These are phyloP conservation scores for Diatrype stigma DNA, from an alignment of 2,329 filamentous ascomycete genomes.

Conservation along the genomic window DNA sequence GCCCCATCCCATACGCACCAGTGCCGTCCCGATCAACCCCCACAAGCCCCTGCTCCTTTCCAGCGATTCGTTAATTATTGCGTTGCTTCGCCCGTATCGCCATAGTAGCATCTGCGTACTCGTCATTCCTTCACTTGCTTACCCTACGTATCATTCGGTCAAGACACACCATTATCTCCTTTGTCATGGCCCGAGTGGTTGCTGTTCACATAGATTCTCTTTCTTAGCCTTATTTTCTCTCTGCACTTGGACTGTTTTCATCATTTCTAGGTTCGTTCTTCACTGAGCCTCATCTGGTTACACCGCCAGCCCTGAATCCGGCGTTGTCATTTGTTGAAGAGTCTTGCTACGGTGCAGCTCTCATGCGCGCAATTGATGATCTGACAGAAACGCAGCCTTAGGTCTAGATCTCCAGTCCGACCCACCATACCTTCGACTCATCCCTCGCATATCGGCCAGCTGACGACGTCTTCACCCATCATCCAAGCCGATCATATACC, in stretches of 20 bases:
- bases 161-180: background rate
- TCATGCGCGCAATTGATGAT: conserved; percentile 10
- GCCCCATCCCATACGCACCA: too few species aligned
- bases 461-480: conserved; percentile 65
- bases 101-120: background rate
- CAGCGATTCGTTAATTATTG: background rate
- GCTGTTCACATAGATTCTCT: background rate
- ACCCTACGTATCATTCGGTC: background rate
- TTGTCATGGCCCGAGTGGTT: background rate
- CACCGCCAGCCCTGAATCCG: background rate
- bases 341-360: background rate
- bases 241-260: background rate
- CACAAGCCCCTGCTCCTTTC: background rate
- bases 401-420: conserved; percentile 27
- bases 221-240: too few species aligned
- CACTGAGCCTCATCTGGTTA: background rate
- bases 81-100: background rate
- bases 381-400: conserved; percentile 11
- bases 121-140: background rate
- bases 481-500: conserved; percentile 54
- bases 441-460: conserved; percentile 62
- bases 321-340: background rate
- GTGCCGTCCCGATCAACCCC: background rate
- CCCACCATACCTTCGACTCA: conserved; percentile 52
- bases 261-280: background rate